A percentile compares a stretch with the other conserved stretches of the same genome.
These are phyloP conservation scores for Lactarius sanguifluus DNA, from an alignment of 768 basidiomycete species.

Conservation along the genomic window DNA sequence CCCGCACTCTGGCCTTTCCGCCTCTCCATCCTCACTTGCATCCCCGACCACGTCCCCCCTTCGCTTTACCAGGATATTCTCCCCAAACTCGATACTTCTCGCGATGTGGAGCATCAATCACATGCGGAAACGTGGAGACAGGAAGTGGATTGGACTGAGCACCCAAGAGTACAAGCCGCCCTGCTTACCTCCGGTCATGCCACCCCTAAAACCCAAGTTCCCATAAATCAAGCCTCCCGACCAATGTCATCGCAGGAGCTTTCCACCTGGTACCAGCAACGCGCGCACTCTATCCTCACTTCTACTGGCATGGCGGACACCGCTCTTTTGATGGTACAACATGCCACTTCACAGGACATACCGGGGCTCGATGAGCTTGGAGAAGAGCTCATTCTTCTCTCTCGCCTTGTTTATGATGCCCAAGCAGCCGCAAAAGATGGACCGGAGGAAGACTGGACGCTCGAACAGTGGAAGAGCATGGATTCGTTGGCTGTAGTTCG, in stretches of 20 bases:
- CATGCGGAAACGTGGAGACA: constrained; percentile 48
- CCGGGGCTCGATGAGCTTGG: constrained; percentile 80
- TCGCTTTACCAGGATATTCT: constrained; percentile 59
- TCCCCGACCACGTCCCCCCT: constrained; percentile 75
- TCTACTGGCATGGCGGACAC: constrained; percentile 74
- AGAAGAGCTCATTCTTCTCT: constrained; percentile 87
- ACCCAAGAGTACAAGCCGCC: constrained; percentile 42
- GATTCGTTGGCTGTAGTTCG: constrained; percentile 60
- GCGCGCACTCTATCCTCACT: constrained; percentile 60
- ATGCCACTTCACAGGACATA: constrained; percentile 80
- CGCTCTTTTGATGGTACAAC: constrained; percentile 78
- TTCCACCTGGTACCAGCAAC: constrained; percentile 70
- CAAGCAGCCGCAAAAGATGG: constrained; percentile 46
- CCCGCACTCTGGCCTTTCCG: constrained; percentile 65
- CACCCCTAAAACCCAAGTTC: background rate
- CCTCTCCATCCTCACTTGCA: constrained; percentile 62
- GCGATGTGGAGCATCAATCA: constrained; percentile 44
- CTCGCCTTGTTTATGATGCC: constrained; percentile 83
- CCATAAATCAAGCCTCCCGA: constrained; percentile 24
- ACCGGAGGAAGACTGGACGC: constrained; percentile 66
- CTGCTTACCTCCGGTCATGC: constrained; percentile 37
- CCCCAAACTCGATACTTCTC: constrained; percentile 55
- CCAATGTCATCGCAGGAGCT: constrained; percentile 53
- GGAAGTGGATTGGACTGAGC: constrained; percentile 61
- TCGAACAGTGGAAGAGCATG: constrained; percentile 71